Base-by-base conservation (phyloP, 768 basidiomycete genomes). In the Termitomyces titanicus region DNA sequence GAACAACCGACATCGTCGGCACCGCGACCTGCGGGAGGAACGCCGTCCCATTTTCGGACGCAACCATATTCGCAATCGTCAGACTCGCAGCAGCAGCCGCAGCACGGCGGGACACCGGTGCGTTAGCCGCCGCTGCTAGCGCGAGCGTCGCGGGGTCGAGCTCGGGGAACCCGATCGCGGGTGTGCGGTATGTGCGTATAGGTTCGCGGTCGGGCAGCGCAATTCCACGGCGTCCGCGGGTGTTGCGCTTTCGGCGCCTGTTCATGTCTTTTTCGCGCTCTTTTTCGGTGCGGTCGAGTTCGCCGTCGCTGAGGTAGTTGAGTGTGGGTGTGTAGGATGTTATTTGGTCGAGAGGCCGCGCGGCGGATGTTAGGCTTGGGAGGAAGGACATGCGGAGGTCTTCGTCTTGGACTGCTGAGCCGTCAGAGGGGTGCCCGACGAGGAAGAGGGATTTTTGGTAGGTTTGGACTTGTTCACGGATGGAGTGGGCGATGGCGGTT, bases 401-500 rank as follows among this genome's bases (percentile, higher is more conserved):
- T 53, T 97, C 94, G 64, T 98, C 94, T 63, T 84, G 84, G 8
- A 96, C 79, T 8, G 78, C 67, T 0, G 85, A 80, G 2, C 92
- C 91, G 62, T 94, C 90, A 5, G 87, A 83, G 3, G 89, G 84
- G 66, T 96, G 92, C 1, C 94, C 92, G 52, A 94, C 84, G 34
- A 96, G 81, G 79, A 92, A 91, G 17, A 98, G 81, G 0, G 92
- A 95, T 67, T 94, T 93, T 69, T 92, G 88, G 73, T 94, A 94
- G 2, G 87, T 83, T 56, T 94, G 88, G 7, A 94, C 82, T 74
- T 99, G 97, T 68, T 99, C 97, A 29, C 96, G 85, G 62, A 98
- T 98, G 20, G 88, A 88, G 68, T 98, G 96, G 0, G 94, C 87
- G 57, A 99, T 92, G 22, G 94, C 94, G 13, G 95, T 98, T 67